Conservation (phyloP, 2,329 filamentous ascomycete genomes). For the Neodidymelliopsis sp. region DNA sequence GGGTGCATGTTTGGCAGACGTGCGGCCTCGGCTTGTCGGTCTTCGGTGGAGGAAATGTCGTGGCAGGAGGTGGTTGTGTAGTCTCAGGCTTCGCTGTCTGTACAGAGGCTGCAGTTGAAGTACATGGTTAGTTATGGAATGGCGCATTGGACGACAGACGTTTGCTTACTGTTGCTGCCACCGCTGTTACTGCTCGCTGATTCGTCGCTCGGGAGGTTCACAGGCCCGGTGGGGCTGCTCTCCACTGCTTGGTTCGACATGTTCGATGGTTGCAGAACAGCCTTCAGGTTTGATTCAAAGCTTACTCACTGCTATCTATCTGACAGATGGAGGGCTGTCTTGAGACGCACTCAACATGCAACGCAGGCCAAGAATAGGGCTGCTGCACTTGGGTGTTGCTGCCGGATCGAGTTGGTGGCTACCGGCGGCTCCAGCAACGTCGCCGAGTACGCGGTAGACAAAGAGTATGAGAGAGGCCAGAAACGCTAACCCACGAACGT, state of each 20-base stretch:
- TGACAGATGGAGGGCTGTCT: not conserved
- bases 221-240: constrained; percentile 35
- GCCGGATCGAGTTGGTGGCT: constrained; percentile 19
- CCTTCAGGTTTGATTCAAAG: not conserved
- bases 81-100: constrained; percentile 43
- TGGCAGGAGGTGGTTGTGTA: constrained; percentile 29
- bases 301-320: not conserved
- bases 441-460: constrained; percentile 16
- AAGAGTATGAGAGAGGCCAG: constrained; percentile 1
- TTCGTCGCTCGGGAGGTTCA: constrained; percentile 39
- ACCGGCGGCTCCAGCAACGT: constrained; percentile 26
- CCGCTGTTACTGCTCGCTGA: constrained; percentile 35
- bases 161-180: constrained; percentile 45
- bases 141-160: not conserved
- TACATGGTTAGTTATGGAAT: constrained; percentile 27
- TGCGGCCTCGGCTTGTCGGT: constrained; percentile 97
- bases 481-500: constrained; percentile 10
- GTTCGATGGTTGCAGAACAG: not conserved
- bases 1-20: constrained; percentile 87
- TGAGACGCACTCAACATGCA: not conserved
- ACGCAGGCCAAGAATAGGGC: not conserved
- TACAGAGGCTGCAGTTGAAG: constrained; percentile 36
- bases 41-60: constrained; percentile 79
- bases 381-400: not conserved
- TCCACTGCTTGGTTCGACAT: constrained; percentile 14